These are phyloP conservation scores for Calamus simplicifolius DNA, from an alignment of 176 grass and related monocot species.

Conservation along the genomic window DNA sequence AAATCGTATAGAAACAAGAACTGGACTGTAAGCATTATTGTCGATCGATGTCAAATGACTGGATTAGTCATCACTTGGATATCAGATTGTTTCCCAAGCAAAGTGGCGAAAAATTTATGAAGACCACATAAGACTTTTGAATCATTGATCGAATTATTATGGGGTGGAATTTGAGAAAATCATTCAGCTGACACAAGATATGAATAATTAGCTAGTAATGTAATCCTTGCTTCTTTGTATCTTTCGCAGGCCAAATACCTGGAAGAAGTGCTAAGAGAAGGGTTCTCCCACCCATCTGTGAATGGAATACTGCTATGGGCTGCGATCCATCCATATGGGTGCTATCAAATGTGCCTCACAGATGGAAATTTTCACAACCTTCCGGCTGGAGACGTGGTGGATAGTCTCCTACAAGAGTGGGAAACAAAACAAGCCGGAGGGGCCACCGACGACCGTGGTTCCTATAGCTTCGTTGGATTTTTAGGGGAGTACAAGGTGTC, in stretches of 20 bases:
- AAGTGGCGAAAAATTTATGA: no score
- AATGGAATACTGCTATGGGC: slow-evolving; percentile 88
- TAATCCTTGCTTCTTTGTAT: not conserved
- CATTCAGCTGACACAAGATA: no score
- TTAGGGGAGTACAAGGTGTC: slow-evolving; percentile 68
- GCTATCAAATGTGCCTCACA: slow-evolving; percentile 97
- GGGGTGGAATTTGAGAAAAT: no score
- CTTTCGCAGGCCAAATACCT: slow-evolving; percentile 60
- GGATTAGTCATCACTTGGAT: no score
- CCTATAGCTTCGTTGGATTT: slow-evolving; percentile 70
- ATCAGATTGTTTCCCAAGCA: no score
- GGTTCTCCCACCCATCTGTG: slow-evolving; percentile 70
- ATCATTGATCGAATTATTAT: no score
- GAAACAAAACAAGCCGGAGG: slow-evolving; percentile 39
- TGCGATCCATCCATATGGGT: slow-evolving; percentile 63
- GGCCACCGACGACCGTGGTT: slow-evolving; percentile 60
- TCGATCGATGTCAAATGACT: no score
- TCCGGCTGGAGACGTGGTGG: slow-evolving; percentile 62
- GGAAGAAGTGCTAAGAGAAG: slow-evolving; percentile 86
- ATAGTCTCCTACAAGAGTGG: slow-evolving; percentile 72
- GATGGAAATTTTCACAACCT: slow-evolving; percentile 71
- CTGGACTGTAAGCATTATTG: no score
- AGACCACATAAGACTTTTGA: no score
- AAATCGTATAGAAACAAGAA: no score
- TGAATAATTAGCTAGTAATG: not conserved